These are phyloP conservation scores for Paecilomyces fulvus DNA, from an alignment of 2,329 filamentous ascomycete species.

Conservation along the genomic window DNA sequence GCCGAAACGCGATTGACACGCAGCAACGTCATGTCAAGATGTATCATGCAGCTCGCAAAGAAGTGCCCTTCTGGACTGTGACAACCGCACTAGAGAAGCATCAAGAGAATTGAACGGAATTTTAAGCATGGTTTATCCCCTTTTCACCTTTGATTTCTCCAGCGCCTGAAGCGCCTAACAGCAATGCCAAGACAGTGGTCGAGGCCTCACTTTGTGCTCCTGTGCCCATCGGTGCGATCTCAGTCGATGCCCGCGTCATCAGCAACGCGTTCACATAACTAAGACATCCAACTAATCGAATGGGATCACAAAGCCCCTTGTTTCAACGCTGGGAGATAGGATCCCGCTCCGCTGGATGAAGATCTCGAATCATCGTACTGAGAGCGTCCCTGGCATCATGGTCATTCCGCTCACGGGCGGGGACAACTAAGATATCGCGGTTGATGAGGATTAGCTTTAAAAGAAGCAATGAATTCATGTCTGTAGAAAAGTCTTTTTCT, in stretches of 20 bases:
- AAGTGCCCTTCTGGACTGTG: background rate
- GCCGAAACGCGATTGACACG: slow-evolving; percentile 3
- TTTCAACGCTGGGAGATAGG: background rate
- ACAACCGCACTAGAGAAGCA: background rate
- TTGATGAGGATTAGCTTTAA: too few relatives aligned
- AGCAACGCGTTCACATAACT: background rate
- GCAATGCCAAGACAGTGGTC: too few relatives aligned
- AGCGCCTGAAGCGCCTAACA: too few relatives aligned
- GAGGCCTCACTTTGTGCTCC: too few relatives aligned
- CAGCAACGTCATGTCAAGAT: background rate
- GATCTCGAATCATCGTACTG: background rate
- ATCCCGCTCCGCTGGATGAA: background rate
- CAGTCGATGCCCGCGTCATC: background rate
- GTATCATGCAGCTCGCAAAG: background rate
- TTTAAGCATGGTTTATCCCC: too few relatives aligned
- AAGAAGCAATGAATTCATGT: too few relatives aligned
- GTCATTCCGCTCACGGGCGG: background rate
- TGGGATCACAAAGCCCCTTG: background rate
- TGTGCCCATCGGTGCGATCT: background rate
- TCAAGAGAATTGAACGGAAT: background rate
- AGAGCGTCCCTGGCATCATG: background rate
- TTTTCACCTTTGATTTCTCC: too few relatives aligned
- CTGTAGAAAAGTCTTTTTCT: background rate
- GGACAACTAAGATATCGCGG: background rate
- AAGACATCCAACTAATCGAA: background rate